Percentiles rank a stretch among this genome's conserved stretches.
phyloP scores from a whole-genome alignment of 2,329 filamentous ascomycete genomes.

The Didymella lethalis region DNA sequence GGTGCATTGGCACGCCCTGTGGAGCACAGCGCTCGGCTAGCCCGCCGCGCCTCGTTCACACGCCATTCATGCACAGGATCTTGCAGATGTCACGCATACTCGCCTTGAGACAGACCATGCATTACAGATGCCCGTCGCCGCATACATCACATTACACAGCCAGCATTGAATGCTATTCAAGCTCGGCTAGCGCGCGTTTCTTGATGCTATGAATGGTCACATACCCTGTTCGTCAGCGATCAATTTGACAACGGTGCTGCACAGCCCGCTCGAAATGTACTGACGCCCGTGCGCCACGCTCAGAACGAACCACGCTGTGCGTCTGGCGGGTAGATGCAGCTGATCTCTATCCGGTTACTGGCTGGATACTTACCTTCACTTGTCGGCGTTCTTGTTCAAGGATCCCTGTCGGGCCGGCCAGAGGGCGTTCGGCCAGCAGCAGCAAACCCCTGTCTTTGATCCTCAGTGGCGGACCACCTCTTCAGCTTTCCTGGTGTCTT shows the following conservation, averaged over 20 bases:
- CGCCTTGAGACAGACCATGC: conserved; percentile 44
- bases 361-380: conserved; percentile 29
- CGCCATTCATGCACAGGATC: conserved; percentile 44
- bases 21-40: conserved; percentile 28
- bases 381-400: conserved; percentile 25
- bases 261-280: conserved; percentile 41
- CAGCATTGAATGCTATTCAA: conserved; percentile 42
- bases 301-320: conserved; percentile 34
- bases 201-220: conserved; percentile 29
- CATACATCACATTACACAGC: conserved; percentile 43
- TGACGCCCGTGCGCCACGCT: conserved; percentile 42
- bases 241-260: conserved; percentile 42
- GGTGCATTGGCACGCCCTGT: conserved; percentile 10
- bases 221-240: conserved; percentile 36
- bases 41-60: conserved; percentile 33
- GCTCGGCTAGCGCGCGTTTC: conserved; percentile 32
- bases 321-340: conserved; percentile 37
- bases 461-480: conserved; percentile 23
- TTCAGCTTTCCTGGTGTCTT: conserved; percentile 22
- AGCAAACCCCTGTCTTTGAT: conserved; percentile 21
- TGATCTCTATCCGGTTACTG: conserved; percentile 40
- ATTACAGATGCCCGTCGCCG: conserved; percentile 36
- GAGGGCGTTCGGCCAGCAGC: conserved; percentile 37
- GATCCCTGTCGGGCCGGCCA: conserved; percentile 33
- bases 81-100: conserved; percentile 52